Percentiles rank a stretch among this genome's conserved stretches.
Evolutionary conservation across 192 early-diverging fungal species (phyloP).

Genomic region (Oehlia diaphana): DNA sequence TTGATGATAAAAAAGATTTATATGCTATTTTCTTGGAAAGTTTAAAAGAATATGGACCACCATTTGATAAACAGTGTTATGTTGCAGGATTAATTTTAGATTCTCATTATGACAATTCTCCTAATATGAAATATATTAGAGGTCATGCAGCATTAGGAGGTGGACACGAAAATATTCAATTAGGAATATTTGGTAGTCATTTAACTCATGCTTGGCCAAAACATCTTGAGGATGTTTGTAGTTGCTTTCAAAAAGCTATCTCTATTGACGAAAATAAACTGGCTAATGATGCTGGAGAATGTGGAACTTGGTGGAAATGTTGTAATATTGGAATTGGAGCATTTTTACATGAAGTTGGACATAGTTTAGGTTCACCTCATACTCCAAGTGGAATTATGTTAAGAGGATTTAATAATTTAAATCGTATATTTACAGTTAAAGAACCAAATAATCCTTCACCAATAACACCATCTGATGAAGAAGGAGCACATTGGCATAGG

Average conservation of each 20-base stretch:
- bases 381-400: conserved; percentile 59
- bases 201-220: conserved; percentile 63
- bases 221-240: conserved; percentile 57
- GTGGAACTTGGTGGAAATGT: conserved; percentile 60
- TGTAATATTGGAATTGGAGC: conserved; percentile 72
- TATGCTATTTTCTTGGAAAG: conserved; percentile 53
- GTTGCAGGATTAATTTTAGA: conserved; percentile 61
- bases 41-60: conserved; percentile 48
- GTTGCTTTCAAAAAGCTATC: conserved; percentile 57
- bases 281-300: conserved; percentile 63
- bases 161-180: conserved; percentile 44
- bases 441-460: conserved; percentile 50
- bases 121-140: conserved; percentile 44
- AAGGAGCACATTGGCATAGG: conserved; percentile 69
- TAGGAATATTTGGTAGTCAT: conserved; percentile 74
- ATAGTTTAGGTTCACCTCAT: conserved; percentile 61
- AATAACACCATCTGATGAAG: conserved; percentile 52
- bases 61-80: conserved; percentile 44
- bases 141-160: conserved; percentile 71
- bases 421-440: conserved; percentile 65
- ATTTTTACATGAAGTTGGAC: conserved; percentile 68
- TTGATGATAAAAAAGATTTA: conserved; percentile 43
- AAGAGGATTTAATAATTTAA: conserved; percentile 65
- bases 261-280: conserved; percentile 53
- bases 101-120: conserved; percentile 51